Evolutionary conservation across 768 basidiomycete species (phyloP).

Genomic region (Kwoniella sp.): DNA sequence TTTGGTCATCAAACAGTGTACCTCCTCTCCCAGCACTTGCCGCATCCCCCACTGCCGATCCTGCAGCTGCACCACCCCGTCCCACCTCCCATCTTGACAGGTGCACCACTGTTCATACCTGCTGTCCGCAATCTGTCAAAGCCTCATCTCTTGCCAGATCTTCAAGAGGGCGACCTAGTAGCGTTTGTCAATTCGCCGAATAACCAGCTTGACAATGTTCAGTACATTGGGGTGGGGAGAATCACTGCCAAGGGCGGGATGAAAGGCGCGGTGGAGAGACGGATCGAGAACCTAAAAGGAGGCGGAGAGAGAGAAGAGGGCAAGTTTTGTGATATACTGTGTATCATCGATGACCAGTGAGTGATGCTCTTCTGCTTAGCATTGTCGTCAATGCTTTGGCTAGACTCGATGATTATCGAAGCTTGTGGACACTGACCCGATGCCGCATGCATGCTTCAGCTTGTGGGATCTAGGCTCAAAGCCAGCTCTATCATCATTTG

Average conservation of each 20-base stretch:
- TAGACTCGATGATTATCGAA: background rate
- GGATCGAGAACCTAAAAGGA: slow-evolving; percentile 28
- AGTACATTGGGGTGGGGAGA: slow-evolving; percentile 46
- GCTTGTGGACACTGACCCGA: no score
- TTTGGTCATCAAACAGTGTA: slow-evolving; percentile 23
- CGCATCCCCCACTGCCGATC: slow-evolving; percentile 37
- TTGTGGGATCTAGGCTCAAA: slow-evolving; percentile 52
- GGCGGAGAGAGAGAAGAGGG: slow-evolving; percentile 46
- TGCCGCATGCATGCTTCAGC: slow-evolving; percentile 24
- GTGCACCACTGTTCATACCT: slow-evolving; percentile 53
- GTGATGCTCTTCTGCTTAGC: slow-evolving; percentile 10
- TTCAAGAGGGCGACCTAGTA: slow-evolving; percentile 42
- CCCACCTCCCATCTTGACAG: slow-evolving; percentile 50
- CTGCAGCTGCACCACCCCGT: slow-evolving; percentile 50
- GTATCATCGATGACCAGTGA: slow-evolving; percentile 52
- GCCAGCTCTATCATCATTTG: slow-evolving; percentile 29
- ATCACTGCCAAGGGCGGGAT: slow-evolving; percentile 47
- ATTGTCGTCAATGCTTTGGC: background rate
- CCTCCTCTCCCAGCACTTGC: slow-evolving; percentile 27
- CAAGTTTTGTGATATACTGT: slow-evolving; percentile 49
- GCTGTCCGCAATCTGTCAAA: slow-evolving; percentile 44
- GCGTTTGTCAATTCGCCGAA: slow-evolving; percentile 37
- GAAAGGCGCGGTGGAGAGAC: slow-evolving; percentile 45
- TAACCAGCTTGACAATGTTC: slow-evolving; percentile 25
- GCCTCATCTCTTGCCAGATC: slow-evolving; percentile 45